phyloP scores from a whole-genome alignment of 2,329 filamentous ascomycete genomes.

The Ramichloridium luteum region DNA sequence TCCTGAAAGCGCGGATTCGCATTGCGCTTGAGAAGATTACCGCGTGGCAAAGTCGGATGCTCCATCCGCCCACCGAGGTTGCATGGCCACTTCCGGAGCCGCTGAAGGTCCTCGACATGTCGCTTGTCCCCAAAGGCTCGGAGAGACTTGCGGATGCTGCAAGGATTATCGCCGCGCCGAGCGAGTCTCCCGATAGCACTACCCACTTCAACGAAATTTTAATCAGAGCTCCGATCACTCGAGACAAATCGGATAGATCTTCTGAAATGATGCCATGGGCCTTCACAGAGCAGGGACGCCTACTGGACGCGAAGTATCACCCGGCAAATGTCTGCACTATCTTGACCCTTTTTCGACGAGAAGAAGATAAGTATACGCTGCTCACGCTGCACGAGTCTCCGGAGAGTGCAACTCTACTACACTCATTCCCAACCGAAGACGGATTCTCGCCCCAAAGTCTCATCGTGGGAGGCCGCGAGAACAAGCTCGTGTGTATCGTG shows the following conservation, averaged over 20 bases:
- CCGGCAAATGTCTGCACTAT: conserved; percentile 1
- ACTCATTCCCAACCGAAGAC: conserved; percentile 34
- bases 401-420: conserved; percentile 24
- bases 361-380: neutral
- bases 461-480: conserved; percentile 44
- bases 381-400: neutral
- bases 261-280: neutral
- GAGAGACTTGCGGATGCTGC: neutral
- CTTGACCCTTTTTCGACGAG: conserved; percentile 2
- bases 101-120: conserved; percentile 7
- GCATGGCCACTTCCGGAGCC: conserved; percentile 1
- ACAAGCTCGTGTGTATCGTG: conserved; percentile 41
- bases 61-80: conserved; percentile 10
- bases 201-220: conserved; percentile 40
- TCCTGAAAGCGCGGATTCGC: conserved; percentile 14
- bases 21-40: conserved; percentile 27
- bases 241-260: neutral
- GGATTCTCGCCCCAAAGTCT: conserved; percentile 39
- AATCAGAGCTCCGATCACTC: conserved; percentile 9
- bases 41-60: conserved; percentile 30
- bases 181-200: neutral
- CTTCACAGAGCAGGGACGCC: conserved; percentile 2
- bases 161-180: neutral
- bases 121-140: conserved; percentile 4
- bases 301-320: neutral